Percentiles rank a stretch among this genome's conserved stretches.
phyloP scores from a whole-genome alignment of 805 yeast species.

The Metschnikowia baotianmanensis region DNA sequence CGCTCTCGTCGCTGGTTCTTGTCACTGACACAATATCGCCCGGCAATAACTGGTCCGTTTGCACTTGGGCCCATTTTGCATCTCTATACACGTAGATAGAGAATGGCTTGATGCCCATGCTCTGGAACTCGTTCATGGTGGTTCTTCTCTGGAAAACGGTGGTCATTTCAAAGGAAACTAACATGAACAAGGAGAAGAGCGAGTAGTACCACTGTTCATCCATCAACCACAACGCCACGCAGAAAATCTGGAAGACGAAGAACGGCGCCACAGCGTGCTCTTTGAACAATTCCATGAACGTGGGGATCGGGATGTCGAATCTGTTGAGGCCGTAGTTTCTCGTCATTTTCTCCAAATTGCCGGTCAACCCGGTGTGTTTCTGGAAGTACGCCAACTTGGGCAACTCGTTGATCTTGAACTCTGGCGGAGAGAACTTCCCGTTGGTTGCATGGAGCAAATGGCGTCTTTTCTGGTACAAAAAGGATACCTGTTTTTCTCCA shows the following conservation, averaged over 20 bases:
- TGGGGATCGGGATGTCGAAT: constrained; percentile 94
- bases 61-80: constrained; percentile 62
- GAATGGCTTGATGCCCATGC: constrained; percentile 96
- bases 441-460: constrained; percentile 62
- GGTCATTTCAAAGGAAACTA: constrained; percentile 88
- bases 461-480: constrained; percentile 88
- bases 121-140: constrained; percentile 92
- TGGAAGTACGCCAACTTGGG: constrained; percentile 61
- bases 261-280: constrained; percentile 99
- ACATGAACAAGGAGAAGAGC: constrained; percentile 85
- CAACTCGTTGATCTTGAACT: constrained; percentile 60
- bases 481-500: constrained; percentile 63
- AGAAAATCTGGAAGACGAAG: constrained; percentile 93
- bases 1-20: constrained; percentile 87
- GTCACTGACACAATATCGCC: constrained; percentile 87
- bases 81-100: constrained; percentile 70
- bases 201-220: constrained; percentile 98
- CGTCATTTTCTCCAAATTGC: constrained; percentile 45
- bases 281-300: constrained; percentile 84
- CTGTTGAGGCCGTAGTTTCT: constrained; percentile 79
- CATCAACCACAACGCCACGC: constrained; percentile 93
- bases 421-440: constrained; percentile 73
- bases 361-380: constrained; percentile 50
- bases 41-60: constrained; percentile 78
- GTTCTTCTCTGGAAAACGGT: constrained; percentile 94